Evolutionary conservation across 163 green algal genomes (phyloP), one percentile per base, ranked within the genome.

Genomic region (Smithsoniella earleae): DNA sequence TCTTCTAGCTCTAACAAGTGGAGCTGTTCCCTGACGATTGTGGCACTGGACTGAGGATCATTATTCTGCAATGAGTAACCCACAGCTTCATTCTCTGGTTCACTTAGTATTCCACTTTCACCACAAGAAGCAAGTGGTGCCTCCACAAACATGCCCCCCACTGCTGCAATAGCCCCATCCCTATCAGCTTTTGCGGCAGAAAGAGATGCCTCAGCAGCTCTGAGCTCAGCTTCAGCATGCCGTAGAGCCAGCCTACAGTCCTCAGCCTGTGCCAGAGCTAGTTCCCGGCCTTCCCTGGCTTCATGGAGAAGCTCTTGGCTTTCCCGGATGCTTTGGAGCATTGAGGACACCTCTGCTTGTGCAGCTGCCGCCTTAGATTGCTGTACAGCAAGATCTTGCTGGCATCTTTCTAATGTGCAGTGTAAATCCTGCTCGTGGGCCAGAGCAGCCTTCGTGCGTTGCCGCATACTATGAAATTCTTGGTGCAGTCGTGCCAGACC

Each of bases 1-100:
- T 69, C 58, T 31, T 69, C 58, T 31, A 36, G 18, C 58, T 69
- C 58, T n/a, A 69, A 33, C 20, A 43, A 33, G 18, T 69, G 30
- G 30, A 69, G 27, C 0, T 31, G 58, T 34, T 69, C 30, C n/a
- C 27, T 34, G 6, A 69, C 43, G 30, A 69, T 0, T 34, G 58
- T 31, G 20, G 4, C 25, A 36, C 58, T 69, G 58, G 30, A 45
- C n/a, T n/a, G n/a, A n/a, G n/a, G n/a, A 16, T 6, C 58, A 3
- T 5, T 69, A 33, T 31, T 69, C n/a, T 31, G 27, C 58, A 38
- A 10, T 22, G 10, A 49, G 13, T 10, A 13, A 49, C 40, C 40
- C 40, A 10, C 40, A 49, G 10, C 10, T 10, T 13, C 10, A 49
- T 13, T 49, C 40, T 49, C 40, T 49, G 40, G 40, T 22, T 10